These are phyloP conservation scores for Fusarium duplospermum DNA, from an alignment of 2,329 filamentous ascomycete genomes.

Conservation along the genomic window DNA sequence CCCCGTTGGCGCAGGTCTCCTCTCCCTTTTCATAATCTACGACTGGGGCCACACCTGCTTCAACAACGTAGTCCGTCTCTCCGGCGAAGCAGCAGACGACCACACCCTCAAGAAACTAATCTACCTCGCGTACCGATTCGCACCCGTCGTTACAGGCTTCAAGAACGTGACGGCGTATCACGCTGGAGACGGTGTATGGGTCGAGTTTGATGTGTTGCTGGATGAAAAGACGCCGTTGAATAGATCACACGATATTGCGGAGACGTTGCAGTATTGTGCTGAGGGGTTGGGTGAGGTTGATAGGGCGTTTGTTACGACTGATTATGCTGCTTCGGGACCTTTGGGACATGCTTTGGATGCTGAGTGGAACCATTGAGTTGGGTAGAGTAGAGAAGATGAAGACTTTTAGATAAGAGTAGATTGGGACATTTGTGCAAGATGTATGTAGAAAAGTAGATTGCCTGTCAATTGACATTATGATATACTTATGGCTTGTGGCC, in stretches of 20 bases:
- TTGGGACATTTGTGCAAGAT: not conserved
- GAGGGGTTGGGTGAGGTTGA: constrained; percentile 48
- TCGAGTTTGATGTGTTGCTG: constrained; percentile 48
- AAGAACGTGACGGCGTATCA: constrained; percentile 51
- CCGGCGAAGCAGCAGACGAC: constrained; percentile 47
- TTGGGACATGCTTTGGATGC: constrained; percentile 46
- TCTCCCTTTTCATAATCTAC: constrained; percentile 76
- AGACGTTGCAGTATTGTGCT: constrained; percentile 50
- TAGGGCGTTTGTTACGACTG: constrained; percentile 50
- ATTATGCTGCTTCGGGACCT: constrained; percentile 49
- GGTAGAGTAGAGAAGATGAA: not conserved
- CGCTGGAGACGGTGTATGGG: constrained; percentile 50
- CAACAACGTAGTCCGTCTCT: constrained; percentile 46
- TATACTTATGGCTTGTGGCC: not conserved
- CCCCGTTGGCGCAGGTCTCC: constrained; percentile 67
- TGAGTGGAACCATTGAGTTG: constrained; percentile 39
- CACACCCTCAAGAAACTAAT: constrained; percentile 47
- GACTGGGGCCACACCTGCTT: constrained; percentile 71
- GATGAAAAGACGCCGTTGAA: constrained; percentile 48
- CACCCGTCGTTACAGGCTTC: constrained; percentile 47
- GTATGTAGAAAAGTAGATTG: not conserved
- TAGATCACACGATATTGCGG: constrained; percentile 48
- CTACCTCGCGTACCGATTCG: constrained; percentile 49
- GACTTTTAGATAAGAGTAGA: not conserved
- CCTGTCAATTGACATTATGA: constrained; percentile 17